Base-by-base conservation (phyloP, 345 rosid genomes). In the Bruguiera gymnorhiza region DNA sequence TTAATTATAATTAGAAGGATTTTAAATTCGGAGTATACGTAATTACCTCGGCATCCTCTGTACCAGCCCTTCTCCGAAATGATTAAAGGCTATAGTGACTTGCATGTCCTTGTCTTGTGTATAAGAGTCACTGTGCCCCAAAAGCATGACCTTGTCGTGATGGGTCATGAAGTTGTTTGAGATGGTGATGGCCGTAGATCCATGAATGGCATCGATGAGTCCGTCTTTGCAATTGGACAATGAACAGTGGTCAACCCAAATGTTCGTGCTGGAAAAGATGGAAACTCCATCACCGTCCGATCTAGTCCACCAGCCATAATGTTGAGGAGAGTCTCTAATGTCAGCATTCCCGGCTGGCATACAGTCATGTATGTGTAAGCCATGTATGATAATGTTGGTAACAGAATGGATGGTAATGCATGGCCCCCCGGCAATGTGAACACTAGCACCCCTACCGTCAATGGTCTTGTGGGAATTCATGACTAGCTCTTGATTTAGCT, bases 141-240 rank as follows among this genome's bases (percentile, higher is more conserved):
- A 58, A 10, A 75, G 70, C 74, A 75, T 75, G 61, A 75, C 78
- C 55, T 75, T 75, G 46, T 75, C 78, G 53, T 75, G 78, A 64
- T 75, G 78, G 11, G 78, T 75, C 20, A 70, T 30, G 60, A 31
- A 70, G 65, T 70, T 75, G 48, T 70, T 75, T 11, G 78, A 75
- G 10, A 75, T 23, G 0, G 78, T 75, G 20, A 75, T 65, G 56
- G 78, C 78, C 13, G 78, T 75, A 6, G 78, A 75, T 34, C 78
- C 78, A 58, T 70, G 78, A 13, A 75, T 65, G 18, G 70, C 78
- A 70, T 75, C 78, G 15, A 75, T 59, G 0, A 75, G 65, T 18
- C 78, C 78, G 54, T 75, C 78, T 1, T 65, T 52, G 9, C 78
- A 75, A 30, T 75, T 75, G 5, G 78, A 75, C 62, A 75, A 46